A percentile compares a stretch with the other conserved stretches of the same genome.
These are phyloP conservation scores for Spiraea crenata DNA, from an alignment of 331 rosid genomes.

Conservation along the genomic window DNA sequence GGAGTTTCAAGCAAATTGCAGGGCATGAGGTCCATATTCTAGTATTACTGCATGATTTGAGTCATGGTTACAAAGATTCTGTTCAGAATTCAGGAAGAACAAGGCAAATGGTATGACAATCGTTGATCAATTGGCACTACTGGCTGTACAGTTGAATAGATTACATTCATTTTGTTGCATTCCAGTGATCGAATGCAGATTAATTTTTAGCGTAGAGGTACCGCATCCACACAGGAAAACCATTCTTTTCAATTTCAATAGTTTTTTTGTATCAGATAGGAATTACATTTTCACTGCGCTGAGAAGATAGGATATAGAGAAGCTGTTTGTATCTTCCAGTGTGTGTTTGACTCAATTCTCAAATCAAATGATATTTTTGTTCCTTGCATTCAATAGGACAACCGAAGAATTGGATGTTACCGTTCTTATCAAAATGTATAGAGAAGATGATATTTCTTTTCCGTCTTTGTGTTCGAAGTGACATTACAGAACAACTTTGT, in stretches of 20 bases:
- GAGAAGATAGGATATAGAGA: not conserved
- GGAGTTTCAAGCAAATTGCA: not conserved
- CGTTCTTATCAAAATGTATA: not conserved
- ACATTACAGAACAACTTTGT: too few relatives aligned
- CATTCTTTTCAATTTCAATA: not conserved
- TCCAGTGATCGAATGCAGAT: constrained; percentile 5
- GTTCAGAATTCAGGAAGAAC: constrained; percentile 8
- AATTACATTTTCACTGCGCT: not conserved
- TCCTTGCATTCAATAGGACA: too few relatives aligned
- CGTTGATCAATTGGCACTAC: not conserved
- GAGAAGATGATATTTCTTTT: not conserved
- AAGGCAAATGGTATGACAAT: not conserved
- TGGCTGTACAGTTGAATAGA: constrained; percentile 14
- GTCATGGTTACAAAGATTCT: not conserved
- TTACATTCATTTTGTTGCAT: not conserved
- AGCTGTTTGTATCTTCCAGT: not conserved
- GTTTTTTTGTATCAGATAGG: not conserved
- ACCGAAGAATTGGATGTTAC: not conserved
- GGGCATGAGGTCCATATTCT: not conserved
- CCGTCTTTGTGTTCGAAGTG: not conserved
- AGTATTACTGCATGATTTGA: constrained; percentile 5
- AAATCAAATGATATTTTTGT: not conserved
- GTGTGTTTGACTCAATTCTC: not conserved
- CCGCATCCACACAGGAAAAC: not conserved
- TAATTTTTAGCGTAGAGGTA: not conserved